A percentile compares a stretch with the other conserved stretches of the same genome.
phyloP scores from a whole-genome alignment of 768 basidiomycete species.

The Hericium alpestre region DNA sequence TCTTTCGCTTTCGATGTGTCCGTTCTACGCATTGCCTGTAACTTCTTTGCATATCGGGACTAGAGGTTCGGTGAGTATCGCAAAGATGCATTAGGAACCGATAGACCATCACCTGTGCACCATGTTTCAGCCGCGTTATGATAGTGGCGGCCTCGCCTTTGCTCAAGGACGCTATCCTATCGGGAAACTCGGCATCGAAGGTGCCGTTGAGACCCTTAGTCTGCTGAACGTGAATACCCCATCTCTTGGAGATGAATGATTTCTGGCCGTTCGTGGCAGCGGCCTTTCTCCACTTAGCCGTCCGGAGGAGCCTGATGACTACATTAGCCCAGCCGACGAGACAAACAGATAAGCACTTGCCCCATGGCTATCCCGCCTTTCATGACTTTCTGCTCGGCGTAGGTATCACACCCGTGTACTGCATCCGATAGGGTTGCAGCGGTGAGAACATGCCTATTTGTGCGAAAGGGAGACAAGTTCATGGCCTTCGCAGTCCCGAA shows the following conservation, averaged over 20 bases:
- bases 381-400: conserved; percentile 44
- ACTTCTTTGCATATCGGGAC: conserved; percentile 47
- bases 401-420: conserved; percentile 61
- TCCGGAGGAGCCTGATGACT: conserved; percentile 41
- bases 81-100: not conserved
- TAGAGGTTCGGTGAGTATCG: conserved; percentile 17
- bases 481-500: conserved; percentile 5
- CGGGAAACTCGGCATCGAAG: conserved; percentile 15
- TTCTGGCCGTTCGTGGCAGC: conserved; percentile 57
- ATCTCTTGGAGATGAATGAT: conserved; percentile 42
- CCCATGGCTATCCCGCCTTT: conserved; percentile 37
- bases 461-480: conserved; percentile 8
- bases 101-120: conserved; percentile 44
- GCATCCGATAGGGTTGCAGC: conserved; percentile 49
- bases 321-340: conserved; percentile 2
- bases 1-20: conserved; percentile 35
- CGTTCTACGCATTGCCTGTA: conserved; percentile 29
- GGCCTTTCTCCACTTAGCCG: conserved; percentile 53
- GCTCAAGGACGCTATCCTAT: conserved; percentile 37
- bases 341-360: conserved; percentile 26
- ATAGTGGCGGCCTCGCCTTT: conserved; percentile 77
- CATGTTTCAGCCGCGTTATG: conserved; percentile 68
- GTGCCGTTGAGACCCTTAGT: conserved; percentile 16
- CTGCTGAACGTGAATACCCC: conserved; percentile 20
- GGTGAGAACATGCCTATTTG: conserved; percentile 31